Evolutionary conservation across 78 protist genomes (phyloP).

Genomic region (Dictyostelium brefeldianum): DNA sequence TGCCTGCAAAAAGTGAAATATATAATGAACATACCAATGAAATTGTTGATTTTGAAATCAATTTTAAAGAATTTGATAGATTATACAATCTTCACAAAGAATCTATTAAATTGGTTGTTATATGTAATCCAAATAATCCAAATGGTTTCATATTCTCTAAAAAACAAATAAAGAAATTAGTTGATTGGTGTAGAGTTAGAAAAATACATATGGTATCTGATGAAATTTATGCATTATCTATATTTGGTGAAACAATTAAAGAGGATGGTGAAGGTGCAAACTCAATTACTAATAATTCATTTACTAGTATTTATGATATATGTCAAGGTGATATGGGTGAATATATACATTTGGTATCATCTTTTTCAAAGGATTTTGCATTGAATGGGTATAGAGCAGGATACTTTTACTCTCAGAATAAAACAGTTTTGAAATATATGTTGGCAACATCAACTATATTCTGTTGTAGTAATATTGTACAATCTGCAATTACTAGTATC

Average conservation of each 20-base stretch:
- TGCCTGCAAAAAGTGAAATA: conserved; percentile 6
- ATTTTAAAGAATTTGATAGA: conserved; percentile 32
- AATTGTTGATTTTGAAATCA: conserved; percentile 8
- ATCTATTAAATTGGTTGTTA: conserved; percentile 13
- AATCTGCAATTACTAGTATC: conserved; percentile 28
- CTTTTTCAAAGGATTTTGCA: conserved; percentile 79
- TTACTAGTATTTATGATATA: conserved; percentile 29
- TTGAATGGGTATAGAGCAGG: conserved; percentile 78
- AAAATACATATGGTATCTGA: conserved; percentile 66
- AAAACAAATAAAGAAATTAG: conserved; percentile 3
- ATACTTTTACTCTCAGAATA: conserved; percentile 52
- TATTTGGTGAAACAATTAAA: background rate
- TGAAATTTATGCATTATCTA: conserved; percentile 78
- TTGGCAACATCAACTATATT: background rate
- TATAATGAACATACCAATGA: background rate
- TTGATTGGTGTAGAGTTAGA: conserved; percentile 36
- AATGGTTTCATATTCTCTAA: conserved; percentile 34
- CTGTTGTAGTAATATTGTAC: conserved; percentile 38
- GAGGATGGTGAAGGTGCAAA: too few species aligned
- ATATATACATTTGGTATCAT: conserved; percentile 49
- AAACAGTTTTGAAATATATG: background rate
- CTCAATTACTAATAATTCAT: background rate
- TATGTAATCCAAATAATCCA: conserved; percentile 80
- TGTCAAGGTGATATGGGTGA: conserved; percentile 67
- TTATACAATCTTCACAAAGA: background rate